phyloP scores from a whole-genome alignment of 2,329 filamentous ascomycete species.

The Balansia obtecta region DNA sequence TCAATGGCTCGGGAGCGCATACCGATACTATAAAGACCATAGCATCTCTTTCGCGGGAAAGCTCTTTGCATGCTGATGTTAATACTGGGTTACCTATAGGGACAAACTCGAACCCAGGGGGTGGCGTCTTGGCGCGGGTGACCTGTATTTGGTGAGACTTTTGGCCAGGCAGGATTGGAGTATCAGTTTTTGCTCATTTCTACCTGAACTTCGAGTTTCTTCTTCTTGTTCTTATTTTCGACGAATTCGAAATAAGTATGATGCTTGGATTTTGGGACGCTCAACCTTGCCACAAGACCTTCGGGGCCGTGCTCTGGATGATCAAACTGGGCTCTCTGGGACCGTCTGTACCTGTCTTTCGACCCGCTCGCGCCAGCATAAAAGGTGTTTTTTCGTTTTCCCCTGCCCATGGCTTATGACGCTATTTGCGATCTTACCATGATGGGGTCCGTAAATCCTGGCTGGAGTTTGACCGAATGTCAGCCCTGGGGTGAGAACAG shows the following conservation, averaged over 20 bases:
- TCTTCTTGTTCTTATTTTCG: constrained; percentile 51
- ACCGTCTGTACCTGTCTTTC: constrained; percentile 24
- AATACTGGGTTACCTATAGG: constrained; percentile 49
- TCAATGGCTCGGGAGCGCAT: constrained; percentile 8
- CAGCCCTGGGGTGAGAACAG: no score
- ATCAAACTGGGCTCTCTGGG: constrained; percentile 20
- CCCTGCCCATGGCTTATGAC: constrained; percentile 20
- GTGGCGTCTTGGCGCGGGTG: constrained; percentile 37
- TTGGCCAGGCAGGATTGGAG: constrained; percentile 7
- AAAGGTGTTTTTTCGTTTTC: constrained; percentile 17
- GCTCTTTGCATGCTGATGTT: constrained; percentile 49
- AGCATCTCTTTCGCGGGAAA: constrained; percentile 47
- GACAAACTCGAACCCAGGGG: constrained; percentile 50
- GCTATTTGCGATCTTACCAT: constrained; percentile 4
- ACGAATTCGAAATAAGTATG: constrained; percentile 52
- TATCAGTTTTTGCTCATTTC: constrained; percentile 11
- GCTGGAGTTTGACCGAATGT: neutral
- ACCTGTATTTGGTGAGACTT: constrained; percentile 30
- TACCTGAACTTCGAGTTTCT: constrained; percentile 53
- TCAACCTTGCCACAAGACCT: constrained; percentile 25
- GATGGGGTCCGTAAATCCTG: neutral
- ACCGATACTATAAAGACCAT: constrained; percentile 58
- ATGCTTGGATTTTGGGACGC: constrained; percentile 38
- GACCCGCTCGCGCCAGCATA: constrained; percentile 19
- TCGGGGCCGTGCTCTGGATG: constrained; percentile 20